Evolutionary conservation across 129 eudicot genomes (phyloP).

Genomic region (Glebionis coronaria): DNA sequence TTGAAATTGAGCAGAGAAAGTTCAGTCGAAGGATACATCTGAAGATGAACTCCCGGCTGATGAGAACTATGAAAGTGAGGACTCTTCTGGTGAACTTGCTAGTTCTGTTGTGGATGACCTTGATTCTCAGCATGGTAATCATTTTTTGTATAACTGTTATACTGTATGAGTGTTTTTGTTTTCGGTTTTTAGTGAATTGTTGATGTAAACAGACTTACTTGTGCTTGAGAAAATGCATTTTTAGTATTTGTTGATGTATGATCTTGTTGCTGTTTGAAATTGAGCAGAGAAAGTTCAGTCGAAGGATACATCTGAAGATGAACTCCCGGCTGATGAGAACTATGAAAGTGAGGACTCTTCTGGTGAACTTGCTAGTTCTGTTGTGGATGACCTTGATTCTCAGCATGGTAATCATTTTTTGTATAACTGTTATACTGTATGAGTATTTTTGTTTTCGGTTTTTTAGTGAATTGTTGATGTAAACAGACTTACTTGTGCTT

Average conservation of each 20-base stretch:
- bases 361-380: constrained; percentile 18
- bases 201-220: too few relatives aligned
- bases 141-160: neutral
- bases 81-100: constrained; percentile 15
- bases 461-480: too few relatives aligned
- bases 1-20: constrained; percentile 14
- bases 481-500: too few relatives aligned
- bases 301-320: constrained; percentile 11
- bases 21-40: neutral
- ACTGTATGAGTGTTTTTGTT: constrained; percentile 6
- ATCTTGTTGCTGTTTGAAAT: constrained; percentile 9
- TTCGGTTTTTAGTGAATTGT: neutral
- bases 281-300: constrained; percentile 8
- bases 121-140: constrained; percentile 34
- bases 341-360: constrained; percentile 3
- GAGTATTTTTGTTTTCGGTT: neutral
- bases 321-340: constrained; percentile 2
- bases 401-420: constrained; percentile 26
- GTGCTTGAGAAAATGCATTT: neutral
- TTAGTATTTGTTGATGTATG: neutral
- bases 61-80: constrained; percentile 4
- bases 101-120: constrained; percentile 23
- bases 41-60: constrained; percentile 16
- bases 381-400: constrained; percentile 28
- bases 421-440: neutral